Base-by-base conservation (phyloP, 441 rosid species). In the Eruca vesicaria region DNA sequence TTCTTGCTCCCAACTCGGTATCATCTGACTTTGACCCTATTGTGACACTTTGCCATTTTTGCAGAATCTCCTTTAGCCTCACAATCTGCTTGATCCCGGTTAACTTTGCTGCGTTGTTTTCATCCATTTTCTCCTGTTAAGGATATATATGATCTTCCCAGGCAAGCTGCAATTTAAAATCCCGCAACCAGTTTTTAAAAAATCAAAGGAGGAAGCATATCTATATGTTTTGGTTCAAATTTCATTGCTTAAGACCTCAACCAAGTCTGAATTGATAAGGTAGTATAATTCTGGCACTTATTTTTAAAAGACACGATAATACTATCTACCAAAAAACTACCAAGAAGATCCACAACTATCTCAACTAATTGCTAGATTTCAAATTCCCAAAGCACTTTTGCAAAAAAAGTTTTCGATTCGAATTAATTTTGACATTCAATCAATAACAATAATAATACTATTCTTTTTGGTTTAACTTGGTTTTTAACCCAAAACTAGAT, bases 11-110 rank as follows among this genome's bases (percentile, higher is more conserved):
- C 9, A 77, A 64, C 1, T 56, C 68, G 11, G 79, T 79, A 71
- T 8, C 59, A 50, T 76, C 72, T 14, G 84, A 19, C 66, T 74
- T 84, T 10, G 91, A 67, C 38, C 83, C 83, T 59, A 88, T 78
- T 38, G 98, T 82, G 50, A 89, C 90, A 60, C 82, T 68, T 78
- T 90, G 98, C 98, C 97, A 93, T 84, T 86, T 91, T 9, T 88
- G 93, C 73, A 93, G 85, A 74, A 93, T 77, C 82, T 89, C 96
- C 79, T 91, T 93, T 12, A 93, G 88, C 82, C 87, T 84, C 72
- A 87, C 96, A 29, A 93, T 91, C 85, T 91, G 94, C 79, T 84
- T 73, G 66, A 93, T 90, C 63, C 98, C 94, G 12, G 84, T 87
- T 81, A 89, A 58, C 89, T 85, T 91, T 75, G 29, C 69, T n/a